A percentile compares a stretch with the other conserved stretches of the same genome.
Conservation (phyloP, 768 basidiomycete genomes). For the Trametes sanguinea region DNA sequence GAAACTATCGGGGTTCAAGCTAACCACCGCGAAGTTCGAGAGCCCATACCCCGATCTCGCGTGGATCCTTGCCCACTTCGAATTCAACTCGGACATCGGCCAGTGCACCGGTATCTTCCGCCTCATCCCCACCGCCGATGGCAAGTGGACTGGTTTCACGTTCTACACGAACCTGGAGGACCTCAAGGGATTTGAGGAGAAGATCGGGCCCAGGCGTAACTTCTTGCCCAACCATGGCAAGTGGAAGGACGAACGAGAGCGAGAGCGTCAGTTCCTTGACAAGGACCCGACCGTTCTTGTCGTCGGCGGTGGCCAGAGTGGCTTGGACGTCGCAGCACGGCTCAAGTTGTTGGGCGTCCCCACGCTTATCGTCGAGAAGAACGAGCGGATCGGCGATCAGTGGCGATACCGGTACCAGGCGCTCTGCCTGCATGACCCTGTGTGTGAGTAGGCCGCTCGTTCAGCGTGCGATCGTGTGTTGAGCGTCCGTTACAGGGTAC, state of each 20-base stretch:
- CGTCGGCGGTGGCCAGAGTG: constrained; percentile 54
- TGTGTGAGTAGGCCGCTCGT: constrained; percentile 48
- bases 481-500: constrained; percentile 36
- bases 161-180: constrained; percentile 55
- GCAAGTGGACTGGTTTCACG: constrained; percentile 49
- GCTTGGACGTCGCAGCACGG: constrained; percentile 58
- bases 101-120: constrained; percentile 44
- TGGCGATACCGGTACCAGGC: constrained; percentile 71
- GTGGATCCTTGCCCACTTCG: constrained; percentile 37
- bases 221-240: constrained; percentile 41
- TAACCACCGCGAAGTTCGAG: constrained; percentile 20
- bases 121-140: constrained; percentile 44
- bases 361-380: constrained; percentile 63
- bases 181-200: constrained; percentile 48
- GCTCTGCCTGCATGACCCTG: constrained; percentile 65
- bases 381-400: constrained; percentile 58
- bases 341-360: constrained; percentile 53
- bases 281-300: constrained; percentile 54
- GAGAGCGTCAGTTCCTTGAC: constrained; percentile 42
- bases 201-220: constrained; percentile 37
- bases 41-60: constrained; percentile 31
- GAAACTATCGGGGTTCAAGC: constrained; percentile 23
- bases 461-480: not conserved
- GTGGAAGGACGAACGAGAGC: constrained; percentile 42
- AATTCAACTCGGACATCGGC: constrained; percentile 46